These are phyloP conservation scores for Paratrimastix pyriformis DNA, from an alignment of 78 protist genomes.

Conservation along the genomic window DNA sequence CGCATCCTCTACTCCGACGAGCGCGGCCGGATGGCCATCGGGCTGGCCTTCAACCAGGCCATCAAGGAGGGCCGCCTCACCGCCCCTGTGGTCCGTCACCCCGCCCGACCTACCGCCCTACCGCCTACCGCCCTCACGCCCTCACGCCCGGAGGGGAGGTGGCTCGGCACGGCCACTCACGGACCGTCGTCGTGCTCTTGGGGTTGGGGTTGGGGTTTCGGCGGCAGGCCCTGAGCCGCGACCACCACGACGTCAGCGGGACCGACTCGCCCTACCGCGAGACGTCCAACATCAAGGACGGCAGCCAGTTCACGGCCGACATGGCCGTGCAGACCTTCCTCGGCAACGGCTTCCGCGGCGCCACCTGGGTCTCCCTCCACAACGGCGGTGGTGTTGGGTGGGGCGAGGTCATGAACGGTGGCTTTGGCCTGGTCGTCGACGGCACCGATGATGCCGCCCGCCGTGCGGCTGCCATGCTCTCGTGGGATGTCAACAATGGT, in stretches of 20 bases:
- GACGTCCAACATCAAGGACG: slow-evolving; percentile 71
- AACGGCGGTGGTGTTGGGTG: slow-evolving; percentile 35
- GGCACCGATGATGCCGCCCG: slow-evolving; percentile 56
- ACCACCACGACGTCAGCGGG: slow-evolving; percentile 84
- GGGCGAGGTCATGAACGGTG: slow-evolving; percentile 84
- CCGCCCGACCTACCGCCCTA: too few species aligned
- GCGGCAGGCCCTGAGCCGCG: slow-evolving; percentile 67
- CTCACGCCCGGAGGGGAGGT: too few species aligned
- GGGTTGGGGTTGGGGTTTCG: too few species aligned
- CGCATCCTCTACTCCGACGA: too few species aligned
- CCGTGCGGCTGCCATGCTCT: slow-evolving; percentile 57
- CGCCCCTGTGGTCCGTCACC: slow-evolving; percentile 46
- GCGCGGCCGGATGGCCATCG: slow-evolving; percentile 71
- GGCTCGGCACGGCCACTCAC: too few species aligned
- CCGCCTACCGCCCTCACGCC: too few species aligned
- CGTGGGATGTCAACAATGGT: slow-evolving; percentile 87
- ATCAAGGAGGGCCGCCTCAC: slow-evolving; percentile 42
- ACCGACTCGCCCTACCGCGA: slow-evolving; percentile 80
- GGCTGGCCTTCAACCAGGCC: slow-evolving; percentile 70
- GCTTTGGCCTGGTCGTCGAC: slow-evolving; percentile 82
- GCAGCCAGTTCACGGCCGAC: slow-evolving; percentile 65
- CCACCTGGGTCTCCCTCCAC: slow-evolving; percentile 68
- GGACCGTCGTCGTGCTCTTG: too few species aligned
- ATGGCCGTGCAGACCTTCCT: slow-evolving; percentile 73
- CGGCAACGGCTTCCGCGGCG: slow-evolving; percentile 72